A percentile compares a stretch with the other conserved stretches of the same genome.
Conservation (phyloP, 257 asterid species). For the Rehmannia glutinosa region DNA sequence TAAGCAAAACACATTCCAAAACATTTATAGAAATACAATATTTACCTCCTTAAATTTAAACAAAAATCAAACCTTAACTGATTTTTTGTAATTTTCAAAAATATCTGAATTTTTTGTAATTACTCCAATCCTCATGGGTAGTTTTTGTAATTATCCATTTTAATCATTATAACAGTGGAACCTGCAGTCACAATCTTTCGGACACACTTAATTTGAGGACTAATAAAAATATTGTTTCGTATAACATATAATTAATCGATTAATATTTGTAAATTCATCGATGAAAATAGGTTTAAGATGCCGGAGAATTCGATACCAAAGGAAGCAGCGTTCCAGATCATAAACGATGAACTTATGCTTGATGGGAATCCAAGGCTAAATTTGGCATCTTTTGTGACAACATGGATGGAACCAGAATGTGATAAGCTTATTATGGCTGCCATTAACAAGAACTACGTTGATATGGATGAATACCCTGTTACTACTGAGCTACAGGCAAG, state of each 20-base stretch:
- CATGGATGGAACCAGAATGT: slow-evolving; percentile 99
- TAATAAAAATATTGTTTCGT: not conserved
- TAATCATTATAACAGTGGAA: no score
- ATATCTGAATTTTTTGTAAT: no score
- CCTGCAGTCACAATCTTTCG: no score
- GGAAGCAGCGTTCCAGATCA: slow-evolving; percentile 91
- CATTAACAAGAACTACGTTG: slow-evolving; percentile 81
- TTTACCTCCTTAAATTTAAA: no score
- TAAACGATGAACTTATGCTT: slow-evolving; percentile 91
- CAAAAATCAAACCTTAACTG: no score
- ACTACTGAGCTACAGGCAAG: slow-evolving; percentile 88
- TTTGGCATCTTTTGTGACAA: slow-evolving; percentile 85
- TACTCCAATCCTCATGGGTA: no score
- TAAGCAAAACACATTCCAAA: no score
- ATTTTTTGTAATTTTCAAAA: no score
- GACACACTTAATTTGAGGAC: not conserved
- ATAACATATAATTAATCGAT: no score
- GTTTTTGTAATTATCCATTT: no score
- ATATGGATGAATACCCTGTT: slow-evolving; percentile 96
- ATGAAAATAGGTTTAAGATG: slow-evolving; percentile 50
- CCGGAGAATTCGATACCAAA: slow-evolving; percentile 85
- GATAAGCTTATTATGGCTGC: slow-evolving; percentile 77
- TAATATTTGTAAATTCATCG: not conserved
- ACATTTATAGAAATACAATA: no score
- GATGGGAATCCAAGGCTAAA: slow-evolving; percentile 96